Evolutionary conservation across 441 rosid genomes (phyloP), one percentile per base, ranked within the genome.

Genomic region (Biscutella laevigata): DNA sequence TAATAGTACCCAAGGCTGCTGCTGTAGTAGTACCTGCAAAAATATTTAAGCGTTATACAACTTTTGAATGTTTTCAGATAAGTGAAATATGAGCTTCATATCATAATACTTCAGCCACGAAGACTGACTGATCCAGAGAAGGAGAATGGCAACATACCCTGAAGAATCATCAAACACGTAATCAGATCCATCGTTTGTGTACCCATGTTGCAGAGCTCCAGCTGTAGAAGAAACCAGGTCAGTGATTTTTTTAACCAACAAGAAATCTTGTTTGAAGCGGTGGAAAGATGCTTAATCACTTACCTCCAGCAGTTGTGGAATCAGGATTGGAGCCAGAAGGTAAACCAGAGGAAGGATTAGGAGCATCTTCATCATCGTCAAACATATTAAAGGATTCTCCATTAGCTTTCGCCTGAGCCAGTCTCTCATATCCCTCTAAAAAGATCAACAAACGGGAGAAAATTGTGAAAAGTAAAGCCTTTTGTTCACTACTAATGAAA

Each of bases 11-110:
- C 99, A 74, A 71, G 67, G 61, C 76, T 82, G 79, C 92, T 79
- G 75, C 88, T 92, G 75, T 86, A 84, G 69, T 92, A 92, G 74
- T 88, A 92, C 70, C 99, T 88, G 86, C 51, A 65, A 19, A 25
- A 43, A 0, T 14, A 19, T 24, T 40, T 44, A 29, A n/a, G n/a
- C n/a, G n/a, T n/a, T n/a, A n/a, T n/a, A n/a, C n/a, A n/a, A n/a
- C n/a, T n/a, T n/a, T n/a, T n/a, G 16, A 21, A 39, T 55, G 32
- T 16, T 46, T 53, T 5, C 32, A 42, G 17, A 37, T 16, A 28
- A 37, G 37, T 7, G n/a, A 6, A 7, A 28, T 4, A 37, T 7
- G 16, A 21, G 58, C 22, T 24, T 28, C 40, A 38, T 14, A 28
- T 22, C 5, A 48, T 14, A 20, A 41, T 4, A 15, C 19, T 37